Conservation (phyloP, 2,329 filamentous ascomycete species). For the Sclerotinia trifoliorum region DNA sequence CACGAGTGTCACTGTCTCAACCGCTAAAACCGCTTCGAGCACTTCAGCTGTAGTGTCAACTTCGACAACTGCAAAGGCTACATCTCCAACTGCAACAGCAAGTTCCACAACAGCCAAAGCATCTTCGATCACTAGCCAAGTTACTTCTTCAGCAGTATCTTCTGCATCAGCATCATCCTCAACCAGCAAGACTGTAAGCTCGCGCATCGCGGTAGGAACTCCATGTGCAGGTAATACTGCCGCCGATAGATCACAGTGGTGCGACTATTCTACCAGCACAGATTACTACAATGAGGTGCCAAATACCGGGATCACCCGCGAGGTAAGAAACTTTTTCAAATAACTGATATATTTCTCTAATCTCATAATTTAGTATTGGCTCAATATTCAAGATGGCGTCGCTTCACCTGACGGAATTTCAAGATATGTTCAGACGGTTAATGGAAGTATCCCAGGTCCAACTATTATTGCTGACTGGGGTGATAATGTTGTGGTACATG, state of each 20-base stretch:
- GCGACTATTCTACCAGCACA: slow-evolving; percentile 48
- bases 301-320: slow-evolving; percentile 49
- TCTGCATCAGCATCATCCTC: not conserved
- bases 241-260: slow-evolving; percentile 41
- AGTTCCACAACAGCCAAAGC: not conserved
- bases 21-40: not conserved
- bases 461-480: slow-evolving; percentile 41
- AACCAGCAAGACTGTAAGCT: slow-evolving; percentile 11
- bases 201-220: not conserved
- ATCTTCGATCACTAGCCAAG: not conserved
- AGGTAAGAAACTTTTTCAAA: slow-evolving; percentile 10
- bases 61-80: not conserved
- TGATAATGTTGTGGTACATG: slow-evolving; percentile 42
- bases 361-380: slow-evolving; percentile 23
- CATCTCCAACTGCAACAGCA: not conserved
- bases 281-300: slow-evolving; percentile 42
- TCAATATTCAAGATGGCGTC: slow-evolving; percentile 25
- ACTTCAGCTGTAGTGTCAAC: not conserved
- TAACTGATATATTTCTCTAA: slow-evolving; percentile 28
- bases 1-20: not conserved
- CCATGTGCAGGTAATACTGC: slow-evolving; percentile 22
- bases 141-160: not conserved
- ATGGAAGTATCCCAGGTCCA: slow-evolving; percentile 39
- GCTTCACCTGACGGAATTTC: slow-evolving; percentile 36
- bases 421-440: slow-evolving; percentile 35